A percentile compares a stretch with the other conserved stretches of the same genome.
These are phyloP conservation scores for Leccinum incarnatum DNA, from an alignment of 768 basidiomycete genomes.

Conservation along the genomic window DNA sequence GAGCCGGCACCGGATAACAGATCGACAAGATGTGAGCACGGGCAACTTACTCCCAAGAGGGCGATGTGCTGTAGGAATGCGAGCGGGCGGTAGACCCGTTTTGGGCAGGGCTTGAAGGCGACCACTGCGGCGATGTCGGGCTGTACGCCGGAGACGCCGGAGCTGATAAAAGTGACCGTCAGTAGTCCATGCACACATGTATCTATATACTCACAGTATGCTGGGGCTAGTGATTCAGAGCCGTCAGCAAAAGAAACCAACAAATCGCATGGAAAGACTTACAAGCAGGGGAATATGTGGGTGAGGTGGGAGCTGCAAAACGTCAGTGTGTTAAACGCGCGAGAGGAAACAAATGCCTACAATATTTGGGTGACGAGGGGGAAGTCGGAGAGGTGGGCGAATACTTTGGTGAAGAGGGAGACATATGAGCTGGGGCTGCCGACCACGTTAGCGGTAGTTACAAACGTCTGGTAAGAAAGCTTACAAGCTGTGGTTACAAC, in stretches of 20 bases:
- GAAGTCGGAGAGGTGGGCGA: conserved; percentile 92
- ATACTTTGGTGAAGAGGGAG: conserved; percentile 89
- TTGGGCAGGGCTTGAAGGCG: conserved; percentile 75
- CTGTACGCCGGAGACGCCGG: conserved; percentile 86
- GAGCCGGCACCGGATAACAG: conserved; percentile 12
- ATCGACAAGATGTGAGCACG: conserved; percentile 6
- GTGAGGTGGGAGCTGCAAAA: conserved; percentile 73
- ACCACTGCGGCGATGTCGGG: conserved; percentile 82
- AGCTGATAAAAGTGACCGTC: conserved; percentile 40
- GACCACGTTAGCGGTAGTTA: conserved; percentile 9
- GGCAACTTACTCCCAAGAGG: conserved; percentile 48
- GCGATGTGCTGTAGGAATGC: conserved; percentile 46
- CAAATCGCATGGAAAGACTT: conserved; percentile 33
- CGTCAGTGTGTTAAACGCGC: conserved; percentile 6
- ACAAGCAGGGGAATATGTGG: conserved; percentile 87
- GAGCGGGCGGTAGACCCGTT: conserved; percentile 39
- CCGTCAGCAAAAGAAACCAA: conserved; percentile 4
- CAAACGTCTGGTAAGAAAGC: conserved; percentile 26
- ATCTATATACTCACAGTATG: conserved; percentile 60
- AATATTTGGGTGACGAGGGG: conserved; percentile 90
- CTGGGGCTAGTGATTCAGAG: conserved; percentile 51
- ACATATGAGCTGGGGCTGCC: conserved; percentile 75
- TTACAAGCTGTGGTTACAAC: conserved; percentile 53
- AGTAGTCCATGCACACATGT: background rate
- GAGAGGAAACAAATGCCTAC: conserved; percentile 42